phyloP scores from a whole-genome alignment of 2,329 filamentous ascomycete genomes.

The Exophiala phaeomuriformis region DNA sequence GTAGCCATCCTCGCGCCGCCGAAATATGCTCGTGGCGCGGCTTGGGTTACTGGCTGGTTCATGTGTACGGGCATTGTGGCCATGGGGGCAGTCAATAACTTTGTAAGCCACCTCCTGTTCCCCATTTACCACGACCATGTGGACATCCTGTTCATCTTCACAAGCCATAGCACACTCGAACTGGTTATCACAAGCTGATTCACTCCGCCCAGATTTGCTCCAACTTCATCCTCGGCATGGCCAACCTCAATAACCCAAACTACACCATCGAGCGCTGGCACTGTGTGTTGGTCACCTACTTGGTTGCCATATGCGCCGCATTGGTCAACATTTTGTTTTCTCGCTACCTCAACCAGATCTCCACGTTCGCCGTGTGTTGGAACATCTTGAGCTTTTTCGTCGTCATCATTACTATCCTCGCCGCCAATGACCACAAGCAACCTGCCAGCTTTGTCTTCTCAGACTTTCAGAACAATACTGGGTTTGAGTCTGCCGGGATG shows the following conservation, averaged over 20 bases:
- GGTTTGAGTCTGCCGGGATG: constrained; percentile 45
- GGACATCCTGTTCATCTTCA: neutral
- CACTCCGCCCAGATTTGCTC: constrained; percentile 35
- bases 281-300: constrained; percentile 47
- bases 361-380: constrained; percentile 36
- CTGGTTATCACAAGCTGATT: too few species aligned
- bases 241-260: constrained; percentile 45
- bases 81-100: constrained; percentile 26
- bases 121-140: constrained; percentile 34
- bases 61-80: constrained; percentile 40
- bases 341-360: constrained; percentile 46
- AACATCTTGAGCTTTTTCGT: constrained; percentile 49
- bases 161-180: too few species aligned
- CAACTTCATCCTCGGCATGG: constrained; percentile 51
- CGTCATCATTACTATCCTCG: constrained; percentile 47
- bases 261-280: constrained; percentile 52
- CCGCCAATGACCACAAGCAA: constrained; percentile 49
- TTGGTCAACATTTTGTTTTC: constrained; percentile 46
- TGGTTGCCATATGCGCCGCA: constrained; percentile 41
- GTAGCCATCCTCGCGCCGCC: constrained; percentile 50
- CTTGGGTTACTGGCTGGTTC: constrained; percentile 45
- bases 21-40: constrained; percentile 38
- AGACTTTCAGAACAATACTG: constrained; percentile 43
- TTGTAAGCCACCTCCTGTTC: constrained; percentile 22
- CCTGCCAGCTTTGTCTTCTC: constrained; percentile 52